Evolutionary conservation across 345 rosid species (phyloP).

Genomic region (Dipteronia sinensis): DNA sequence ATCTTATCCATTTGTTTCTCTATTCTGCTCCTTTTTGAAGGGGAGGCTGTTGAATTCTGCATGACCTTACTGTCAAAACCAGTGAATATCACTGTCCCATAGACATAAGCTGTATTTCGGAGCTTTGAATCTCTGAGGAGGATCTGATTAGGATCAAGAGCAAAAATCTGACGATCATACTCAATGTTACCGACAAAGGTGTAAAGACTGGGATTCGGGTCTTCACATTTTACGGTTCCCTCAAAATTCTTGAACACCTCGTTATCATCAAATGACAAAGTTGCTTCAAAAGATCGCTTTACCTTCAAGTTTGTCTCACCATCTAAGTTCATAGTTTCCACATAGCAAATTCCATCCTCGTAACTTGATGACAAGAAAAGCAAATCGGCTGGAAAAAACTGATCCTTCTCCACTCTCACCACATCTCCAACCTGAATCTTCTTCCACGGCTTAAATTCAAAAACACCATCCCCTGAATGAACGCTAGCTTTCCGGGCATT

Average conservation of each 20-base stretch:
- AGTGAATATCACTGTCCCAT: constrained; percentile 82
- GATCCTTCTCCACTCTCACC: constrained; percentile 86
- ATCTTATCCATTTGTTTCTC: constrained; percentile 92
- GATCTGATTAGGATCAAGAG: constrained; percentile 83
- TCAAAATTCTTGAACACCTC: constrained; percentile 59
- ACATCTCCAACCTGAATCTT: constrained; percentile 79
- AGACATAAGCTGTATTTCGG: constrained; percentile 76
- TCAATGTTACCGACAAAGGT: constrained; percentile 86
- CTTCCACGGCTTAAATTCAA: constrained; percentile 68
- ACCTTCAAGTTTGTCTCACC: constrained; percentile 97
- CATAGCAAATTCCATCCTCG: constrained; percentile 96
- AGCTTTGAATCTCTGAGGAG: constrained; percentile 98
- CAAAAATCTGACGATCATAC: constrained; percentile 55
- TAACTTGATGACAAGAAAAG: constrained; percentile 84
- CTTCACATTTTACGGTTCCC: constrained; percentile 79
- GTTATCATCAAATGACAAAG: constrained; percentile 65
- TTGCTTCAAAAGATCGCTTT: constrained; percentile 76
- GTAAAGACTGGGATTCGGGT: constrained; percentile 92
- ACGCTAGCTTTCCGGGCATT: constrained; percentile 65
- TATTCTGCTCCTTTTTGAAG: constrained; percentile 84
- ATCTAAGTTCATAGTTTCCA: constrained; percentile 98
- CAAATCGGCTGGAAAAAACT: constrained; percentile 93
- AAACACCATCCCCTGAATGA: constrained; percentile 59
- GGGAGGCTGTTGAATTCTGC: constrained; percentile 88
- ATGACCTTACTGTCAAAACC: constrained; percentile 95